Evolutionary conservation across 306 rosid species (phyloP), one percentile per base, ranked within the genome.

Genomic region (Corylus heterophylla): DNA sequence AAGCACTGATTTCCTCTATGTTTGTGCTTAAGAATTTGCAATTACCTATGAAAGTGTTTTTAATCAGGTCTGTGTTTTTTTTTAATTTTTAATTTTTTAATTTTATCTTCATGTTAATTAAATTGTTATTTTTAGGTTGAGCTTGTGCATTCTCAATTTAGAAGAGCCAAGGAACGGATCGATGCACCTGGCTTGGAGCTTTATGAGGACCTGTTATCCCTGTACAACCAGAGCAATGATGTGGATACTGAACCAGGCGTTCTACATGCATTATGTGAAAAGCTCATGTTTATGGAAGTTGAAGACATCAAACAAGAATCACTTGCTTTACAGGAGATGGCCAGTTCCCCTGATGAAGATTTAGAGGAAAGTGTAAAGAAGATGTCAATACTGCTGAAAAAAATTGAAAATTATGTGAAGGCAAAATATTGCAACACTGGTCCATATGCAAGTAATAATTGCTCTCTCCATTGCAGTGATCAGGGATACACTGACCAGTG

Each of bases 121-220:
- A 79, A 58, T 44, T 81, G 64, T 71, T 8, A 52, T 80, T 86
- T 61, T 64, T 82, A 91, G 98, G 86, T 91, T 58, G 96, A 86
- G 69, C 98, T 93, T 66, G 94, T 93, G 84, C 87, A 82, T 74
- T 77, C 90, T 76, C 98, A 93, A 79, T 93, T 93, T 85, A 80
- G 84, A 91, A 85, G 93, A 81, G 89, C 91, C 81, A 91, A 90
- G 80, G 95, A 86, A 77, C 80, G 86, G 79, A 78, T 82, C 67
- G 93, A 87, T 52, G 74, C 83, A 17, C 87, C 89, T 6, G 93
- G 86, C 74, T 73, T 77, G 52, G 90, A 91, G 88, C 87, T 93
- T 48, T 83, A 81, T 78, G 97, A 85, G 54, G 85, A 81, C 45
- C 84, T 93, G 67, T 22, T 80, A 58, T 76, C 89, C 72, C 76